Evolutionary conservation across 2,329 filamentous ascomycete genomes (phyloP), one percentile per base, ranked within the genome.

Genomic region (Sporothrix phasma): DNA sequence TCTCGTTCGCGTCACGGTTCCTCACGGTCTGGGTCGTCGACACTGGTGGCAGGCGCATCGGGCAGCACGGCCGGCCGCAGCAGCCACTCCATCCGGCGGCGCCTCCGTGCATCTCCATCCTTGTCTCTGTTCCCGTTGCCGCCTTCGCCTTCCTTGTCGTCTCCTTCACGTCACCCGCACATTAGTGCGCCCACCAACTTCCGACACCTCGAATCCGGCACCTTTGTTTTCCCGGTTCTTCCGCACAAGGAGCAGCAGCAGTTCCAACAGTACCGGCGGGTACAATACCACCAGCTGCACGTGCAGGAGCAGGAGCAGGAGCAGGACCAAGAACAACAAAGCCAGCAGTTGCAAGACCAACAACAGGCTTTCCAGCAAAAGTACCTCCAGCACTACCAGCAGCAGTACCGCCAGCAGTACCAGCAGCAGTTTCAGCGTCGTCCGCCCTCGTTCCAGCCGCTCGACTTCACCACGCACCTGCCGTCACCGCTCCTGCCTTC

Each of bases 111-210:
- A 17, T 74, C 76, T 61, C 74, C 77, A 49, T 74, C 79, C 70
- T 22, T 24, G n/a, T 65, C 66, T 8, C 11, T 61, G 15, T 64
- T 68, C 11, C 24, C 62, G 15, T 39, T 63, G 29, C 62, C 62
- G 15, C 15, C 31, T 1, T 45, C 62, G 2, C 34, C 34, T 17
- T 74, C 76, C 61, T 74, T 29, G 31, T 61, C 62, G 3, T 3
- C 61, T 5, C 56, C 66, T 3, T 49, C 62, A 39, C 63, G 79
- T 73, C 77, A 81, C 72, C 80, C 80, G 71, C 76, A 77, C 66
- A 87, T 87, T 69, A 85, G 84, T 47, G 77, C 77, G 22, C 84
- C 84, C 3, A 79, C 79, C 56, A 77, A 87, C 71, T 87, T 87
- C 69, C 81, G 80, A 54, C 84, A 87, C 74, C 69, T 87, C 58